Base-by-base conservation (phyloP, 495 filamentous ascomycete species). In the Xanthoparmelia taractica region DNA sequence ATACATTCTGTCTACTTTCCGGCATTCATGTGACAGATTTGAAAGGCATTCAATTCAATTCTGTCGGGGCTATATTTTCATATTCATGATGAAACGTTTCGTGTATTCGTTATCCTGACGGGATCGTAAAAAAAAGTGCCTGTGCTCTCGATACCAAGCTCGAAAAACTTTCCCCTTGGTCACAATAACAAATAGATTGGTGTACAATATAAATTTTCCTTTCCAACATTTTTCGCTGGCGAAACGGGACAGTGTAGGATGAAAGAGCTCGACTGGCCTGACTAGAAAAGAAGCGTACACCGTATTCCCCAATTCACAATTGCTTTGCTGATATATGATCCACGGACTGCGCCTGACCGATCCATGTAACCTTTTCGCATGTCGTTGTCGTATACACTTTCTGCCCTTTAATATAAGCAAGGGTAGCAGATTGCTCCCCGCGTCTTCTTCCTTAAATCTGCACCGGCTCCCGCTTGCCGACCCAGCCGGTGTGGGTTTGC, bases 401-500 rank as follows among this genome's bases (percentile, higher is more conserved):
- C 27, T 7, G 25, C 8, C 47, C 25, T 50, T 8, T 1, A n/a
- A n/a, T n/a, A n/a, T n/a, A n/a, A 0, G 27, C 48, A 31, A 52
- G 27, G 12, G 48, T 20, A 31, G 3, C 50, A 2, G 8, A 33
- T 15, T 4, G 27, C 29, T 20, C 17, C 27, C 2, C 15, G n/a
- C n/a, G n/a, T n/a, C n/a, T n/a, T n/a, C n/a, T n/a, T 29, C 20
- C 50, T 52, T 33, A 54, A 15, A 54, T 54, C 29, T 45, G 52
- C 36, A 54, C 37, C 8, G 40, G 36, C 33, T 54, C 50, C 10
- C 12, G 29, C 11, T 50, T 59, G 31, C 65, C 65, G 4, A 63
- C 58, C 56, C 63, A 61, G 37, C 15, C 27, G 2, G 23, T 31
- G 20, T 66, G 64, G 23, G 57, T 56, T 57, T 60, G 63, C 52